A percentile compares a stretch with the other conserved stretches of the same genome.
phyloP scores from a whole-genome alignment of 2,329 filamentous ascomycete genomes.

The Thermomyces lanuginosus region DNA sequence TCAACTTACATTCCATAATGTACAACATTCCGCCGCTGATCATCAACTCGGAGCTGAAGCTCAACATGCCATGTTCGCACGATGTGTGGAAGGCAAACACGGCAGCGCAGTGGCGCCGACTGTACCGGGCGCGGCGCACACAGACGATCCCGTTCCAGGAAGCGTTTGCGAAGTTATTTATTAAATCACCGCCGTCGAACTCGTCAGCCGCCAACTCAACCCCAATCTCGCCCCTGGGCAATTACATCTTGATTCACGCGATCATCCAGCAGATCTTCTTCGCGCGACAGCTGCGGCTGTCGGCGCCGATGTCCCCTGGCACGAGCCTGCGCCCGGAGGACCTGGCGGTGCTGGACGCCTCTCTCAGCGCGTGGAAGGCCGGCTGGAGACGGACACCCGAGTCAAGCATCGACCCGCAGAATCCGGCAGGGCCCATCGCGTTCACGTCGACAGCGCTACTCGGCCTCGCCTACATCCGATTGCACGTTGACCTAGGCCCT shows the following conservation, averaged over 20 bases:
- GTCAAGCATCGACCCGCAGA: conserved; percentile 38
- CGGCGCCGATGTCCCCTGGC: conserved; percentile 26
- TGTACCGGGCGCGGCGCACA: conserved; percentile 18
- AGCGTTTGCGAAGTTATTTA: conserved; percentile 29
- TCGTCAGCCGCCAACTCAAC: too few relatives aligned
- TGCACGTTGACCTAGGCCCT: conserved; percentile 33
- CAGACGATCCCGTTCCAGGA: conserved; percentile 28
- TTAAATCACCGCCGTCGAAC: conserved; percentile 20
- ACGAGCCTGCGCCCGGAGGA: conserved; percentile 30
- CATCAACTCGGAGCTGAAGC: conserved; percentile 37
- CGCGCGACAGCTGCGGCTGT: conserved; percentile 32
- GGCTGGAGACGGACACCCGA: conserved; percentile 38
- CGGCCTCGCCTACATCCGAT: conserved; percentile 31
- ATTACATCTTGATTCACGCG: conserved; percentile 39
- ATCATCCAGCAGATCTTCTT: conserved; percentile 40
- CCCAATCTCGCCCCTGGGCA: conserved; percentile 34
- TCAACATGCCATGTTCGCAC: conserved; percentile 38
- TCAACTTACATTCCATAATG: conserved; percentile 45
- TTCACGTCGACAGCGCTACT: conserved; percentile 36
- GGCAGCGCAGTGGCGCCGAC: conserved; percentile 33
- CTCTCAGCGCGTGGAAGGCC: conserved; percentile 35
- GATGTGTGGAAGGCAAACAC: conserved; percentile 40
- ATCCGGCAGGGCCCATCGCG: conserved; percentile 36
- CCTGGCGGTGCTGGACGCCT: conserved; percentile 29
- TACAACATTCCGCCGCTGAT: conserved; percentile 46